Evolutionary conservation across 441 rosid genomes (phyloP), one percentile per base, ranked within the genome.

Genomic region (Flueggea neowawraea): DNA sequence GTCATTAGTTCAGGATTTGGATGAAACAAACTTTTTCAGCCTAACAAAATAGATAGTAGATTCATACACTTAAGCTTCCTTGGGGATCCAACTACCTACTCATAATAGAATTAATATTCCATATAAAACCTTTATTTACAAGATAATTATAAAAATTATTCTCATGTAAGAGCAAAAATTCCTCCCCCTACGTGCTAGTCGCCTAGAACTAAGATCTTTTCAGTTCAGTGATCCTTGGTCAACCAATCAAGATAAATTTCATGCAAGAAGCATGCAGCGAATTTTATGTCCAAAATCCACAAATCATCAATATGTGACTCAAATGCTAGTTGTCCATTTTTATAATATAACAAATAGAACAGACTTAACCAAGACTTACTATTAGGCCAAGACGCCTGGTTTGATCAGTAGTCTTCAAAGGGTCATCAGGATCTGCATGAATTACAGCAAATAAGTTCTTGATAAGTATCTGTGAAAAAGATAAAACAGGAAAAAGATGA

Each of bases 371-470:
- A 53, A 51, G 17, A 56, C 87, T 57, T 87, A 93, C 98, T 43
- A 89, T 89, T 54, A 94, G 77, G 70, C 99, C 97, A 61, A 91
- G 97, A 54, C 69, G 84, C 77, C 96, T 86, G 12, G 96, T 91
- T 75, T 94, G 97, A 67, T 94, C 97, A 0, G 91, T 91, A 12
- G 95, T 89, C 88, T 89, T 94, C 85, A 94, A 62, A 0, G 97
- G 98, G 75, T 93, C 98, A 79, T 93, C 96, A 4, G 86, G 56
- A 73, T 94, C 97, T 94, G 50, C 50, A 47, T 9, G 50, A 47
- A 12, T 10, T 9, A 47, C 12, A 47, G 4, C 50, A 47, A 47
- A 47, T 10, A 4, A 47, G 50, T 12, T 10, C 3, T 47, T 3
- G 41, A 36, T 36, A 36, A 36, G 28, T 22, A 22, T 22, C 28